Evolutionary conservation across 495 filamentous ascomycete genomes (phyloP).

Genomic region (Opeltia flavorubescens): DNA sequence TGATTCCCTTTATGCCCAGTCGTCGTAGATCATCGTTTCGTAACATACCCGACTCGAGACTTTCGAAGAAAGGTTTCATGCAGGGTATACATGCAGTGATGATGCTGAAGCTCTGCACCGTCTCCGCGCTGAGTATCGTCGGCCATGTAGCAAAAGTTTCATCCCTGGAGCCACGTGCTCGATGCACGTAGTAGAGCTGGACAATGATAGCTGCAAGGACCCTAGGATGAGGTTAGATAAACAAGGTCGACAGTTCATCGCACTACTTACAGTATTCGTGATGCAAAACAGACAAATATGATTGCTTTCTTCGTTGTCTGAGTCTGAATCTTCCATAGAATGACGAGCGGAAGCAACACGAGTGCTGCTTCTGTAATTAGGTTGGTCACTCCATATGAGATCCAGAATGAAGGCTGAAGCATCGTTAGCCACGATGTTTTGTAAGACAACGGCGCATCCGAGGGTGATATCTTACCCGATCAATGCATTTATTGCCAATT

Average conservation of each 20-base stretch:
- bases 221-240: slow-evolving; percentile 5
- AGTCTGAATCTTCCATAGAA: slow-evolving; percentile 25
- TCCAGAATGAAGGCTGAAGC: slow-evolving; percentile 15
- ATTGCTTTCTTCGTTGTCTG: slow-evolving; percentile 19
- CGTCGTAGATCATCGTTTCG: slow-evolving; percentile 4
- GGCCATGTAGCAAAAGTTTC: slow-evolving; percentile 19
- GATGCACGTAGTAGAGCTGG: slow-evolving; percentile 21
- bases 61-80: slow-evolving; percentile 32
- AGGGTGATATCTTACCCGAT: slow-evolving; percentile 19
- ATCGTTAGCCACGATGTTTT: not conserved
- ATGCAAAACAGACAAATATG: slow-evolving; percentile 21
- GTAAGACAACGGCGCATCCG: not conserved
- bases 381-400: slow-evolving; percentile 27
- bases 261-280: slow-evolving; percentile 24
- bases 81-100: slow-evolving; percentile 31
- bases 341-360: slow-evolving; percentile 23
- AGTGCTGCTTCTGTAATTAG: slow-evolving; percentile 29
- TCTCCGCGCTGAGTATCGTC: slow-evolving; percentile 21
- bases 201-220: slow-evolving; percentile 22
- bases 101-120: slow-evolving; percentile 25
- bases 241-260: not conserved
- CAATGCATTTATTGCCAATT: slow-evolving; percentile 21
- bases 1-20: not conserved
- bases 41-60: slow-evolving; percentile 28
- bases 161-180: slow-evolving; percentile 9